These are phyloP conservation scores for Amaranthus palmeri DNA, from an alignment of 148 eudicot genomes.

Conservation along the genomic window DNA sequence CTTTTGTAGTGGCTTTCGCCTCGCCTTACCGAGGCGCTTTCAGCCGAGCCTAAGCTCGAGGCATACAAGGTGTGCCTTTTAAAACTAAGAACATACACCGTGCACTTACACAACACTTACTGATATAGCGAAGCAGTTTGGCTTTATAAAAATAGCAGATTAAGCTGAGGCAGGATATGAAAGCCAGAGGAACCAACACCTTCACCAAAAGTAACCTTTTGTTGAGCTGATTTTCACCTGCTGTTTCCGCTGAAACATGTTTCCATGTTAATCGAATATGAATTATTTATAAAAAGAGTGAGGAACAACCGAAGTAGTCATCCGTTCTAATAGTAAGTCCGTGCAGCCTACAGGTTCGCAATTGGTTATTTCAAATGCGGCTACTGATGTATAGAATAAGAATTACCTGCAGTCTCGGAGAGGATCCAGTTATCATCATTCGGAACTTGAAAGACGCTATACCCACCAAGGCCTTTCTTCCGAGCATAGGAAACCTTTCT, in stretches of 20 bases:
- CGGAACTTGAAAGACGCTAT: constrained; percentile 31
- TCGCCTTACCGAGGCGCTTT: no score
- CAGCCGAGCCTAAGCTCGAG: no score
- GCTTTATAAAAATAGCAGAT: constrained; percentile 11
- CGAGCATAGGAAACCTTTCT: constrained; percentile 43
- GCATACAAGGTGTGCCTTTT: no score
- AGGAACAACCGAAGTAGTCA: no score
- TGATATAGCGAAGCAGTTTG: constrained; percentile 11
- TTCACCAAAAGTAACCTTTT: constrained; percentile 12
- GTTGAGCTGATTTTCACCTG: constrained; percentile 1
- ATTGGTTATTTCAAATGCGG: no score
- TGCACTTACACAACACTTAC: constrained; percentile 27
- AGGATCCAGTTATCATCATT: constrained; percentile 43
- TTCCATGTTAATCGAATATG: no score
- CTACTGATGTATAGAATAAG: no score
- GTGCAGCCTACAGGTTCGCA: no score
- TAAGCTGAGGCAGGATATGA: constrained; percentile 12
- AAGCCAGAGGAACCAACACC: constrained; percentile 18
- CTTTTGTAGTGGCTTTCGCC: no score
- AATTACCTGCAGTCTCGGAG: constrained; percentile 34
- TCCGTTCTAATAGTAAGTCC: no score
- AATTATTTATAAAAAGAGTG: no score
- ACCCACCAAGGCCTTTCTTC: constrained; percentile 43
- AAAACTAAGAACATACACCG: not conserved
- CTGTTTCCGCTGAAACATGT: constrained; percentile 22